Evolutionary conservation across 1,284 basidiomycete genomes (phyloP), one percentile per base, ranked within the genome.

Genomic region (Ceratobasidium sp.): DNA sequence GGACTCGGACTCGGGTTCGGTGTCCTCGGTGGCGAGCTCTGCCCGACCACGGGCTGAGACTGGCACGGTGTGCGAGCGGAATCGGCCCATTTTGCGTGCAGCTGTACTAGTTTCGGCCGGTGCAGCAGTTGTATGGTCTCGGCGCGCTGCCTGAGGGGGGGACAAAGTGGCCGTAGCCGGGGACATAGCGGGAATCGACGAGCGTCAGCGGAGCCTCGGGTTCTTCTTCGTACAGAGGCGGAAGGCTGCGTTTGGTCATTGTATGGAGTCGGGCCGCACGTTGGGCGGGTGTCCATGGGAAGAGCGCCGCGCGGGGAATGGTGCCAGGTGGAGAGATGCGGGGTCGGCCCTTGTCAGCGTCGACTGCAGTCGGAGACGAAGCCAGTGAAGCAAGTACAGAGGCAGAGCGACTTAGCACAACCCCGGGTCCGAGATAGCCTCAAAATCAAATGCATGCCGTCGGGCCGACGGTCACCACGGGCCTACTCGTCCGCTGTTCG

Each of bases 231-330:
- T 66, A 27, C 3, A 54, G 60, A 18, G 73, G 60, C 5, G 60
- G 57, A 18, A 74, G 14, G 23, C 41, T 62, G 7, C 71, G 69
- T 38, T 62, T 74, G 35, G 57, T 33, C 12, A 66, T 12, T 35
- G 55, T 62, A 35, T 75, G 70, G 48, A 66, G 30, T 4, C 73
- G 54, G 62, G 30, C 73, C 2, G 73, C 73, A 2, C 73, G 73
- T 50, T 75, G 73, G 48, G 73, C 73, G 3, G 73, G 73, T 33
- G 73, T 75, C 73, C 73, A 75, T 23, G 73, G 73, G 18, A 75
- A 75, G 30, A 75, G 73, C 18, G 73, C 46, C 16, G 62, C 12
- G 41, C 73, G 73, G 14, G 73, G 73, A 27, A 75, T 75, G 6
- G 65, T 38, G 20, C 38, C 60, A 8, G 73, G 73, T 7, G 73